Percentiles rank a stretch among this genome's conserved stretches.
These are phyloP conservation scores for Melaleuca quinquenervia DNA, from an alignment of 345 rosid species.

Conservation along the genomic window DNA sequence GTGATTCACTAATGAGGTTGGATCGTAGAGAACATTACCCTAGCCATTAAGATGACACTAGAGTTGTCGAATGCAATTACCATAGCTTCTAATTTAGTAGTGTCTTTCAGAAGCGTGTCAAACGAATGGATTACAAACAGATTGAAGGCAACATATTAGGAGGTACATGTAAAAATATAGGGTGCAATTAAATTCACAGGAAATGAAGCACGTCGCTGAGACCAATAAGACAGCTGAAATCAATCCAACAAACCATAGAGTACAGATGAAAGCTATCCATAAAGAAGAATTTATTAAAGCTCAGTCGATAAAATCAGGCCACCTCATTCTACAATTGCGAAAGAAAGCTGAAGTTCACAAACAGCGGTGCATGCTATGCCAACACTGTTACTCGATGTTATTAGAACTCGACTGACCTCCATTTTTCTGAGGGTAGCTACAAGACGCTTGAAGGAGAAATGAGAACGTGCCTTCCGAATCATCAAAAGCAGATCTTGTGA, in stretches of 20 bases:
- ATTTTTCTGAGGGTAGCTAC: constrained; percentile 46
- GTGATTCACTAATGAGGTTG: not conserved
- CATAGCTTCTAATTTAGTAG: not conserved
- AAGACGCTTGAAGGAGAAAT: constrained; percentile 54
- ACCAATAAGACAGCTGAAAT: not conserved
- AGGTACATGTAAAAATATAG: not conserved
- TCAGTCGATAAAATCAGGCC: not conserved
- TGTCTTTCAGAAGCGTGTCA: not conserved
- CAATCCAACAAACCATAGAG: not conserved
- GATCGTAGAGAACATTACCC: not conserved
- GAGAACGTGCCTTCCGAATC: constrained; percentile 74
- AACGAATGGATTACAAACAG: not conserved
- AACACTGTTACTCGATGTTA: constrained; percentile 7
- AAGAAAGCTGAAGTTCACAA: not conserved
- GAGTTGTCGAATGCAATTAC: not conserved
- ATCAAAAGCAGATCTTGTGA: constrained; percentile 61
- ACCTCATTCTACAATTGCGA: not conserved
- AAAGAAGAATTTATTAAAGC: constrained; percentile 2
- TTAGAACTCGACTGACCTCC: constrained; percentile 35
- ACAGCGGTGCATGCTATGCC: not conserved
- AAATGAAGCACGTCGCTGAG: not conserved
- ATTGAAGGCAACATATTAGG: not conserved
- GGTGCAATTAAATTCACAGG: not conserved
- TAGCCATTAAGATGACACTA: not conserved
- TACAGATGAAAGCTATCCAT: not conserved